Evolutionary conservation across 345 rosid species (phyloP).

Genomic region (Gossypium anomalum): DNA sequence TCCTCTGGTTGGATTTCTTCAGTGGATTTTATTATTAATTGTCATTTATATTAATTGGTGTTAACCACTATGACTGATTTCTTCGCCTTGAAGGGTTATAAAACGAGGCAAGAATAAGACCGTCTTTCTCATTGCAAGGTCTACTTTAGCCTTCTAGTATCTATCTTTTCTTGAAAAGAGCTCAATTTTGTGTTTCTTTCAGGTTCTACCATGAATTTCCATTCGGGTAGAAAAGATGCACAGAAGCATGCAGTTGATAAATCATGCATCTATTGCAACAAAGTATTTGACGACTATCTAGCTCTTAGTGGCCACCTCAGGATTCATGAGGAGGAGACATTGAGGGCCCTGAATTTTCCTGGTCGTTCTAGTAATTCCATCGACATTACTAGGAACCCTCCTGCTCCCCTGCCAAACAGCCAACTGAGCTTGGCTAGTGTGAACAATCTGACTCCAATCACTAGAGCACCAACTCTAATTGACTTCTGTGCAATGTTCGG

Average conservation of each 20-base stretch:
- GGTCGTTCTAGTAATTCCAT: conserved; percentile 6
- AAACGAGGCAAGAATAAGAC: conserved; percentile 12
- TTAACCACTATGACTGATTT: conserved; percentile 12
- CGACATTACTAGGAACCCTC: conserved; percentile 8
- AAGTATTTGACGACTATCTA: conserved; percentile 16
- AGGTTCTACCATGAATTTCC: conserved; percentile 22
- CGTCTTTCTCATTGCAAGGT: conserved; percentile 14
- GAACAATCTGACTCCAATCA: conserved; percentile 11
- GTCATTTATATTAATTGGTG: conserved; percentile 20
- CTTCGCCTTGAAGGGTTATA: conserved; percentile 18
- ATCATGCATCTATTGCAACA: conserved; percentile 27
- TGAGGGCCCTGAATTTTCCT: conserved; percentile 9
- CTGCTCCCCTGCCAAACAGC: neutral
- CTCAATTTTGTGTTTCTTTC: neutral
- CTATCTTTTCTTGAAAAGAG: conserved; percentile 12
- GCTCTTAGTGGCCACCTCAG: conserved; percentile 27
- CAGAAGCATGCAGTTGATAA: neutral
- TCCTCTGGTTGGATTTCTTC: conserved; percentile 9
- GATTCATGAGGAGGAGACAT: conserved; percentile 24
- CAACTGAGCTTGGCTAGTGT: conserved; percentile 10
- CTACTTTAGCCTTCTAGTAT: conserved; percentile 2
- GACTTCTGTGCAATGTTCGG: neutral
- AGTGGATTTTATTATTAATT: conserved; percentile 18
- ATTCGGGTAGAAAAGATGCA: conserved; percentile 14
- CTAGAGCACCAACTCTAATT: conserved; percentile 2